phyloP scores from a whole-genome alignment of 257 asterid species.

The Solanum ossicruentum region DNA sequence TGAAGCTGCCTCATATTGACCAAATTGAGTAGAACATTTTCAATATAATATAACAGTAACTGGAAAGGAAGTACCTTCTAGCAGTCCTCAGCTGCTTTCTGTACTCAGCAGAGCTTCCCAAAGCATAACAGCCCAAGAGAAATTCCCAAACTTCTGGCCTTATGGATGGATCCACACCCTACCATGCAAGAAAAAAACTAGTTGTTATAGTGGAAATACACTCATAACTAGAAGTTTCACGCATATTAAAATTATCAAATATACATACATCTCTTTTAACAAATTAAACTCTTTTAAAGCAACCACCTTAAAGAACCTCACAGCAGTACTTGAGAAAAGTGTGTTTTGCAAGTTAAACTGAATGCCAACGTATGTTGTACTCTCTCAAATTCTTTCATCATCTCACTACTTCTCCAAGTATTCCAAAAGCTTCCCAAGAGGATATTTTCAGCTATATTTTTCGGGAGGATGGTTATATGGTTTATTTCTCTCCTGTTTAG shows the following conservation, averaged over 20 bases:
- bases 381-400: neutral
- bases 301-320: neutral
- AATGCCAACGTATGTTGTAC: neutral
- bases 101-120: slow-evolving; percentile 78
- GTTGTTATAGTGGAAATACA: neutral
- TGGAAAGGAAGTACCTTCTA: slow-evolving; percentile 53
- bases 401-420: neutral
- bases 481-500: neutral
- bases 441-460: neutral
- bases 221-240: neutral
- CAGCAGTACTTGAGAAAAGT: neutral
- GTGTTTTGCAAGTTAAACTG: neutral
- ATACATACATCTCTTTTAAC: neutral
- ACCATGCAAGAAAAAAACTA: slow-evolving; percentile 10
- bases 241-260: neutral
- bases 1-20: neutral
- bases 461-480: neutral
- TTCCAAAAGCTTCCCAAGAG: neutral
- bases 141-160: slow-evolving; percentile 98
- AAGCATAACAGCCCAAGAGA: slow-evolving; percentile 86
- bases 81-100: slow-evolving; percentile 74
- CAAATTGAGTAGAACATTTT: neutral
- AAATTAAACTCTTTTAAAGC: neutral
- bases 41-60: slow-evolving; percentile 5
- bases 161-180: slow-evolving; percentile 97